These are phyloP conservation scores for Sugiyamaella floridensis DNA, from an alignment of 805 yeast species.

Conservation along the genomic window DNA sequence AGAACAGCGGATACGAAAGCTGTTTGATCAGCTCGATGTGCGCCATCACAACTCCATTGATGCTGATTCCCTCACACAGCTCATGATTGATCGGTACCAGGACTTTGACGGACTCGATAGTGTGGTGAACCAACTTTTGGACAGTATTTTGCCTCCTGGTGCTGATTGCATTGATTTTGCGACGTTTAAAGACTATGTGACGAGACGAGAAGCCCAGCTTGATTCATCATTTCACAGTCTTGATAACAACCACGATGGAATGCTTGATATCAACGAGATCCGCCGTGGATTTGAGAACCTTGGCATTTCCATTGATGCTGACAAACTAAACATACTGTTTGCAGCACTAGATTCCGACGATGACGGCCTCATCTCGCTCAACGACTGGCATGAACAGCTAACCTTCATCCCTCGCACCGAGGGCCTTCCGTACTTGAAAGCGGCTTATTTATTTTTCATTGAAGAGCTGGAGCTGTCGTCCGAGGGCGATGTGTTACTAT, in stretches of 20 bases:
- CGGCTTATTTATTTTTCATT: slow-evolving; percentile 74
- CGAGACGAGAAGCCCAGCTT: slow-evolving; percentile 65
- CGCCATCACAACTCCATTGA: slow-evolving; percentile 34
- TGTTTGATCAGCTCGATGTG: slow-evolving; percentile 42
- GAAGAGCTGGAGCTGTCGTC: slow-evolving; percentile 78
- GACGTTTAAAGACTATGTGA: slow-evolving; percentile 60
- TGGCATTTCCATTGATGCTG: slow-evolving; percentile 45
- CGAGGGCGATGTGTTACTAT: slow-evolving; percentile 87
- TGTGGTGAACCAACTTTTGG: slow-evolving; percentile 51
- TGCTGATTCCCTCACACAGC: slow-evolving; percentile 29
- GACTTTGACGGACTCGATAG: slow-evolving; percentile 42
- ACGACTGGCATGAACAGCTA: slow-evolving; percentile 79
- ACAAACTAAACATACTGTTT: slow-evolving; percentile 51
- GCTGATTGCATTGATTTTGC: slow-evolving; percentile 44
- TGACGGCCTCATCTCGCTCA: slow-evolving; percentile 67
- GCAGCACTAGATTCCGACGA: slow-evolving; percentile 46
- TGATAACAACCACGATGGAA: slow-evolving; percentile 70
- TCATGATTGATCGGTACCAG: slow-evolving; percentile 11
- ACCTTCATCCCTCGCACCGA: slow-evolving; percentile 73
- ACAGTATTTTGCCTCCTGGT: slow-evolving; percentile 44
- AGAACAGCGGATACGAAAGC: slow-evolving; percentile 33
- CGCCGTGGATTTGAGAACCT: slow-evolving; percentile 53
- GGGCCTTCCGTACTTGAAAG: slow-evolving; percentile 42
- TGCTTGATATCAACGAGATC: slow-evolving; percentile 57
- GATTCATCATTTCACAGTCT: slow-evolving; percentile 58